A percentile compares a stretch with the other conserved stretches of the same genome.
Conservation (phyloP, 768 basidiomycete species). For the Mycena crocata region DNA sequence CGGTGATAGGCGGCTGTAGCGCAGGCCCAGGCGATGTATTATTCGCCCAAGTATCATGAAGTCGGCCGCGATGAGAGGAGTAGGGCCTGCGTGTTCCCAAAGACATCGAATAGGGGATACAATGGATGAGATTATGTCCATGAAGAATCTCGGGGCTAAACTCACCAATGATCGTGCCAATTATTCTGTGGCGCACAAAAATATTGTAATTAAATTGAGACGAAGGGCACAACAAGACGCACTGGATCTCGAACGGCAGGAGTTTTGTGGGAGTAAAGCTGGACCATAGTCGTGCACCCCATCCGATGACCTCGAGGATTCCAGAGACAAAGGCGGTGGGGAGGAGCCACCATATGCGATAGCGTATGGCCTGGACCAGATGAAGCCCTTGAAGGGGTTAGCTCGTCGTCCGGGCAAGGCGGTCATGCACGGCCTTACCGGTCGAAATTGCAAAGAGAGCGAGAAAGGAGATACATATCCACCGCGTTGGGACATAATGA, state of each 20-base stretch:
- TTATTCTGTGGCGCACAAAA: constrained; percentile 8
- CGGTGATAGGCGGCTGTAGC: constrained; percentile 29
- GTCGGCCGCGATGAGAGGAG: constrained; percentile 27
- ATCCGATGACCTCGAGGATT: constrained; percentile 22
- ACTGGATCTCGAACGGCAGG: constrained; percentile 29
- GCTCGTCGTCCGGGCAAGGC: background rate
- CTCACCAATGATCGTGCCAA: constrained; percentile 28
- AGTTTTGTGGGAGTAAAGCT: constrained; percentile 13
- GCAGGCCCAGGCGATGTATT: constrained; percentile 18
- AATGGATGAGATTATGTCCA: background rate
- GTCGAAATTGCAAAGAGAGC: constrained; percentile 19
- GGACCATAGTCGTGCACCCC: constrained; percentile 28
- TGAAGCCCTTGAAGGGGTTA: constrained; percentile 10
- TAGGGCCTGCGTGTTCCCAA: constrained; percentile 3
- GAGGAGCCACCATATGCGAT: constrained; percentile 28
- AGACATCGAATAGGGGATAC: background rate
- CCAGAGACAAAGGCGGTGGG: constrained; percentile 27
- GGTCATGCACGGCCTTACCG: background rate
- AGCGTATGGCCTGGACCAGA: constrained; percentile 19
- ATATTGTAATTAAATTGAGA: background rate
- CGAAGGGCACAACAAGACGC: background rate
- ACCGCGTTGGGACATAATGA: constrained; percentile 21
- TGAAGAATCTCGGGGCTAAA: background rate
- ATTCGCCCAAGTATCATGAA: constrained; percentile 31
- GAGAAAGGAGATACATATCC: constrained; percentile 27